Conservation (phyloP, 2,329 filamentous ascomycete genomes). For the Aspergillus fijiensis region DNA sequence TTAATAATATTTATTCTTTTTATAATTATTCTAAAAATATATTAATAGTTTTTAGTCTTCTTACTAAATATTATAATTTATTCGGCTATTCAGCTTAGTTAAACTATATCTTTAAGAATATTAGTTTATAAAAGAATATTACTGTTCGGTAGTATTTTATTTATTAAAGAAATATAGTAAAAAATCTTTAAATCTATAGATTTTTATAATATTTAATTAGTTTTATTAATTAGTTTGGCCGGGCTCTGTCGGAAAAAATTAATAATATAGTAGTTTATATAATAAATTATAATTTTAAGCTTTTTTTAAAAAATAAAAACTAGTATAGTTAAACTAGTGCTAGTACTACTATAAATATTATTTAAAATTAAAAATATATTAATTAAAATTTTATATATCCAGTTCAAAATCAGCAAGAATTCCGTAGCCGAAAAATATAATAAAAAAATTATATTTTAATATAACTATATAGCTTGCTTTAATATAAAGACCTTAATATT, state of each 20-base stretch:
- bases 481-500: too few relatives aligned
- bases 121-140: neutral
- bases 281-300: neutral
- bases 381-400: too few relatives aligned
- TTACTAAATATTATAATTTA: too few relatives aligned
- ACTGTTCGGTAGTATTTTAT: neutral
- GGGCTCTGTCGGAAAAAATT: neutral
- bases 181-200: neutral
- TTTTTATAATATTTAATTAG: neutral
- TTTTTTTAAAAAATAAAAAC: neutral
- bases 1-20: neutral
- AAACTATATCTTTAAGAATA: too few relatives aligned
- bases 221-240: neutral
- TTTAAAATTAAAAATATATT: too few relatives aligned
- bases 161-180: neutral
- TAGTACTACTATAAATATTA: too few relatives aligned
- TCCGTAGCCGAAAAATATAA: too few relatives aligned
- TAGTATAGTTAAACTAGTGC: too few relatives aligned
- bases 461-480: neutral
- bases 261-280: neutral
- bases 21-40: neutral
- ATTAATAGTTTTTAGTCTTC: neutral
- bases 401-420: too few relatives aligned
- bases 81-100: rapidly evolving
- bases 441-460: neutral